Evolutionary conservation across 1,284 basidiomycete genomes (phyloP), one percentile per base, ranked within the genome.

Genomic region (Ceratobasidium sp.): DNA sequence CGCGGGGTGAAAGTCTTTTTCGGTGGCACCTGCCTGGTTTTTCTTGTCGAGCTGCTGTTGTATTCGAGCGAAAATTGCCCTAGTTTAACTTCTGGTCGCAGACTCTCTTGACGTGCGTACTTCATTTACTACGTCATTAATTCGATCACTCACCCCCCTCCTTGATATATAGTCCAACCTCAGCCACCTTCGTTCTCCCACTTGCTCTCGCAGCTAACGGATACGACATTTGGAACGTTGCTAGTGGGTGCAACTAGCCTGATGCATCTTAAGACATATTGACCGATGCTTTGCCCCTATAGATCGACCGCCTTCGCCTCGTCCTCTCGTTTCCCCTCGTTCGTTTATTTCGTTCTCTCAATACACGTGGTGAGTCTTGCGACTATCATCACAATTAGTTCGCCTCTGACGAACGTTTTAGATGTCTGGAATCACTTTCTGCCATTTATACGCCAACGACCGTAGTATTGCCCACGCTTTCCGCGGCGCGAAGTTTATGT

Each of bases 381-480:
- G 49, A 20, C 49, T 20, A 20, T 20, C 15, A 18, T 18, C 6
- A 20, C 15, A 20, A 6, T 39, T 44, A 5, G 3, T n/a, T 40
- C 23, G 42, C 23, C 13, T 23, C 40, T 64, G 10, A 44, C 39
- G 9, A 6, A n/a, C 1, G 4, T 18, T 64, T n/a, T 60, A 64
- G 61, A 64, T 64, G 61, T 64, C 61, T 44, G 61, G 61, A n/a
- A 26, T 64, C 10, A 40, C 61, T 40, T 64, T 64, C 42, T 64
- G 61, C 20, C 61, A 64, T 26, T n/a, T 64, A 10, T 64, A 64
- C 23, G 61, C 61, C 61, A 64, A 64, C 42, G 61, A 64, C 61
- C 61, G 61, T 12, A 33, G 20, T 40, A 20, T 64, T 40, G 61
- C 61, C 61, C 61, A 64, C 44, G 61, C 61, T 10, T 64, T 64